Evolutionary conservation across 176 grass and related monocot genomes (phyloP).

Genomic region (Chloris gayana): DNA sequence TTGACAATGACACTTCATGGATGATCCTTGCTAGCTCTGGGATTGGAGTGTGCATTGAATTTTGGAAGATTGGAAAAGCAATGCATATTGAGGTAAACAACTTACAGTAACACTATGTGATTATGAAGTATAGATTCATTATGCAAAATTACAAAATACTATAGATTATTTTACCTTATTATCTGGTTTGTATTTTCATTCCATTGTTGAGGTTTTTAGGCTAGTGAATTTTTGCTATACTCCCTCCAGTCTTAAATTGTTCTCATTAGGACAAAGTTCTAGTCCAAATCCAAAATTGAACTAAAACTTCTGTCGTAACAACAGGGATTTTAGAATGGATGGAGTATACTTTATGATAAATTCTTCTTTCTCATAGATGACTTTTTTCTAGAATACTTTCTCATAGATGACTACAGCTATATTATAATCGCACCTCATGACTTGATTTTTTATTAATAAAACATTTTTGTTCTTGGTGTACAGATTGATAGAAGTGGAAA

Average conservation of each 20-base stretch:
- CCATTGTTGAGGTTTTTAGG: constrained; percentile 2
- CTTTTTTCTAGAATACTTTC: too few relatives aligned
- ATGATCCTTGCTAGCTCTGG: constrained; percentile 99
- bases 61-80: constrained; percentile 99
- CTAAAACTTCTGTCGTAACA: too few relatives aligned
- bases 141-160: background rate
- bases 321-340: too few relatives aligned
- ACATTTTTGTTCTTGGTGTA: background rate
- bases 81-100: constrained; percentile 90
- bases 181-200: constrained; percentile 31
- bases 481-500: constrained; percentile 95
- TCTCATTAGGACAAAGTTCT: too few relatives aligned
- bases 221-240: background rate
- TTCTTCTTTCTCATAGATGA: constrained; percentile 16
- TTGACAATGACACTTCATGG: constrained; percentile 99
- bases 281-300: too few relatives aligned
- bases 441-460: background rate
- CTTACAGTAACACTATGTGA: constrained; percentile 5
- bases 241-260: too few relatives aligned
- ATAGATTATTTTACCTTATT: background rate
- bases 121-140: too few relatives aligned
- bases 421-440: background rate
- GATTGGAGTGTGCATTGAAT: constrained; percentile 96
- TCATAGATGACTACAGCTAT: background rate
- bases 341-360: background rate